Evolutionary conservation across 352 stramenopile genomes (phyloP).

Genomic region (Achlya hypogyna): DNA sequence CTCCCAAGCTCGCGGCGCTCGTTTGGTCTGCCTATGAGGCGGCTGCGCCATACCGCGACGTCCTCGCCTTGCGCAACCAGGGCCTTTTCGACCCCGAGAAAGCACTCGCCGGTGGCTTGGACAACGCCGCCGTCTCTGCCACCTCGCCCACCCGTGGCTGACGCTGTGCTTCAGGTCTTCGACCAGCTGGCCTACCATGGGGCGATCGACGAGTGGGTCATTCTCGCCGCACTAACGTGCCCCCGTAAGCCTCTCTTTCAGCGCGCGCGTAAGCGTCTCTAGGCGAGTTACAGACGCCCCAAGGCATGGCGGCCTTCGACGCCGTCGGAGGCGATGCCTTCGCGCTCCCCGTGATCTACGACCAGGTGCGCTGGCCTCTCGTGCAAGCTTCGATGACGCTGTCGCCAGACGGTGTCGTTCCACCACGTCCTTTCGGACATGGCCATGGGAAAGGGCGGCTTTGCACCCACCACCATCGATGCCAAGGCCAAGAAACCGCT

Average conservation of each 20-base stretch:
- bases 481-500: not conserved
- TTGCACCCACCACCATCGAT: too few relatives aligned
- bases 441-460: too few relatives aligned
- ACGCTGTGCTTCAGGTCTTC: not conserved
- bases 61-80: not conserved
- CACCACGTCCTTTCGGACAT: not conserved
- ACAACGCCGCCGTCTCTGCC: not conserved
- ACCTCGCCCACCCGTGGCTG: not conserved
- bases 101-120: not conserved
- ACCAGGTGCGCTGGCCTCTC: not conserved
- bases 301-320: not conserved
- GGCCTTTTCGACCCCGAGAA: not conserved
- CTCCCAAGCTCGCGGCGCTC: not conserved
- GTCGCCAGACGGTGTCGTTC: not conserved
- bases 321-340: not conserved
- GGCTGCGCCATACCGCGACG: not conserved
- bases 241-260: not conserved
- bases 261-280: not conserved
- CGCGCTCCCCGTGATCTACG: not conserved
- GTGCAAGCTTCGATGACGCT: not conserved
- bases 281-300: not conserved
- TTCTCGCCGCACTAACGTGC: not conserved
- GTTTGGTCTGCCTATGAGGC: not conserved
- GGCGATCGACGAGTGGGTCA: not conserved
- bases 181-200: not conserved